Evolutionary conservation across 1,284 basidiomycete genomes (phyloP), one percentile per base, ranked within the genome.

Genomic region (Irpex sp.): DNA sequence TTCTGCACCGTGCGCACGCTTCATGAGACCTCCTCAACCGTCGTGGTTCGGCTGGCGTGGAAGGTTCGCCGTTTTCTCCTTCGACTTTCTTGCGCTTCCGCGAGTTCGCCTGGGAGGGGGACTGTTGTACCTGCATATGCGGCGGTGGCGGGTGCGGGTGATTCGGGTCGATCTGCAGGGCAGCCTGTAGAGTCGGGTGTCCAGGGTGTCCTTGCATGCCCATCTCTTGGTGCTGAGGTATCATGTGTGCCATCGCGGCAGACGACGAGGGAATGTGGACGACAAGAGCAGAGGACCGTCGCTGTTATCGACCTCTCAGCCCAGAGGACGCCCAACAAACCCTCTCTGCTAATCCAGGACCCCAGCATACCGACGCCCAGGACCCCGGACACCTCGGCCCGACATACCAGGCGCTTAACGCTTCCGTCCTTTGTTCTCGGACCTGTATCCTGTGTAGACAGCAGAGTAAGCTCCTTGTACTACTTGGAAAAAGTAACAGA

Each of bases 1-100:
- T 89, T 83, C 92, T 89, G 82, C 92, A 93, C 74, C 92, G 84
- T 68, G 90, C 87, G 81, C 91, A 93, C 66, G 91, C 91, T 77
- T 93, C 92, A 79, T 93, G 91, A 70, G 90, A 92, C 71, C 92
- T 86, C 69, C 91, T 82, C 70, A 93, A 83, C 64, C 91, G 85
- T 70, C 91, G 83, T 58, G 90, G 88, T 73, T 92, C 90, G 62
- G 85, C 81, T 59, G 83, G 76, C 33, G 82, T 74, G 47, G 77
- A 62, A 60, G 77, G 76, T 46, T 87, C 86, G 58, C 87, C 87
- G 19, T 79, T 79, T 26, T 78, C 78, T 3, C 77, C 75, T 64
- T 81, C 84, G 53, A 76, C 79, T 76, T 87, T 87, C 79, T 82
- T 84, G 62, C 85, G 80, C 72, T 87, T 82, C 69, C 83, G 78